Evolutionary conservation across 352 stramenopile genomes (phyloP), one percentile per base, ranked within the genome.

Genomic region (Phytophthora crassamura): DNA sequence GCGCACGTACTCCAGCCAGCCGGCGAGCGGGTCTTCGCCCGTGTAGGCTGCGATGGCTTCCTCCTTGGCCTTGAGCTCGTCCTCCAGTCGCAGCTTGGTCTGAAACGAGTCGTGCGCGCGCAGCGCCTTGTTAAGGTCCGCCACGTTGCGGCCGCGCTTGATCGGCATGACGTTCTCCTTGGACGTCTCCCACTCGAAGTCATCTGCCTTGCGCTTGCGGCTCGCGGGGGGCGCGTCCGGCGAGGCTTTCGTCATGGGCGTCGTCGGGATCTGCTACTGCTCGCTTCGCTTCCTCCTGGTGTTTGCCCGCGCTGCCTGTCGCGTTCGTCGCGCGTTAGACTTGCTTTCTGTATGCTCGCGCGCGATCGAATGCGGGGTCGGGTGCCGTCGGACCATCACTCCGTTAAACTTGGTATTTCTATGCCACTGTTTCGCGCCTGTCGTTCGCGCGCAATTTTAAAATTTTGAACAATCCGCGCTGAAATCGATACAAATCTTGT

Each of bases 161-260:
- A 96, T 69, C 40, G 88, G 88, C 76, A 93, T 80, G n/a, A 96
- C 85, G 62, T 96, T 96, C 67, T 96, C 88, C 60, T 96, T 96
- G 33, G 84, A 86, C 63, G 72, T 80, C 67, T 96, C 88, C 88
- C 88, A 96, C 73, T 87, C 81, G 61, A 93, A 95, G 40, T 78
- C 75, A 49, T 79, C 67, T 10, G 47, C 40, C 46, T 72, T 74
- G 55, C 75, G 75, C 72, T 83, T 83, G 16, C 57, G 64, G 25
- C 43, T 58, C 22, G 40, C 56, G 32, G 25, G 8, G 16, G 10
- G 39, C 5, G 16, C 36, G 16, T 63, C 45, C 2, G 20, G 53
- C 45, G n/a, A 25, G 34, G 36, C 42, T 54, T 41, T 75, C 71
- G 40, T 67, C 72, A 60, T 60, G 59, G 18, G n/a, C 41, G 49